Conservation (phyloP, 768 basidiomycete species). For the Rhizopogon salebrosus region DNA sequence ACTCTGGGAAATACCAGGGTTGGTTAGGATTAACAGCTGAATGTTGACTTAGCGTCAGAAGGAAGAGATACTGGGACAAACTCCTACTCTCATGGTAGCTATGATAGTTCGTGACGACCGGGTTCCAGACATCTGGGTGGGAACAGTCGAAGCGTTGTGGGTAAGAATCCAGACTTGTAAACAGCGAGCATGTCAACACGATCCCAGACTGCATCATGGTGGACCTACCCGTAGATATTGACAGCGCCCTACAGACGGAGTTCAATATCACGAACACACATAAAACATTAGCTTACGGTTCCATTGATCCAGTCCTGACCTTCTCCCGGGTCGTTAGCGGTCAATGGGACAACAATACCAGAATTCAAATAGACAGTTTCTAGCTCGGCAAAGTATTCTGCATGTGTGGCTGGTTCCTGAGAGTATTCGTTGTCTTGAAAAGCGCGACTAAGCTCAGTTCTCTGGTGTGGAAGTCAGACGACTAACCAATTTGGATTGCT, state of each 20-base stretch:
- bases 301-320: constrained; percentile 64
- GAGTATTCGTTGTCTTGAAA: constrained; percentile 71
- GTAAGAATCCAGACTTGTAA: constrained; percentile 55
- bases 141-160: constrained; percentile 82
- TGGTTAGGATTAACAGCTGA: constrained; percentile 39
- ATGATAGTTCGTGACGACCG: constrained; percentile 59
- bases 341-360: constrained; percentile 62
- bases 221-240: constrained; percentile 63
- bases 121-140: constrained; percentile 59
- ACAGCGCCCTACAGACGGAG: constrained; percentile 50
- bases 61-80: constrained; percentile 11
- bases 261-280: neutral
- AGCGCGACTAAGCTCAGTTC: neutral
- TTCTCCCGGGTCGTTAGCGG: constrained; percentile 66
- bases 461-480: neutral
- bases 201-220: neutral
- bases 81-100: constrained; percentile 49
- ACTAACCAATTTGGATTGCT: constrained; percentile 55
- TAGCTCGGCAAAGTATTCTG: constrained; percentile 61
- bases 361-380: constrained; percentile 50
- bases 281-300: constrained; percentile 37
- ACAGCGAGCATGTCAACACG: neutral
- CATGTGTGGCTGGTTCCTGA: constrained; percentile 37
- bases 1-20: constrained; percentile 71
- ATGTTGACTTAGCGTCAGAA: constrained; percentile 1